Percentiles rank a stretch among this genome's conserved stretches.
These are phyloP conservation scores for Vinca minor DNA, from an alignment of 257 asterid genomes.

Conservation along the genomic window DNA sequence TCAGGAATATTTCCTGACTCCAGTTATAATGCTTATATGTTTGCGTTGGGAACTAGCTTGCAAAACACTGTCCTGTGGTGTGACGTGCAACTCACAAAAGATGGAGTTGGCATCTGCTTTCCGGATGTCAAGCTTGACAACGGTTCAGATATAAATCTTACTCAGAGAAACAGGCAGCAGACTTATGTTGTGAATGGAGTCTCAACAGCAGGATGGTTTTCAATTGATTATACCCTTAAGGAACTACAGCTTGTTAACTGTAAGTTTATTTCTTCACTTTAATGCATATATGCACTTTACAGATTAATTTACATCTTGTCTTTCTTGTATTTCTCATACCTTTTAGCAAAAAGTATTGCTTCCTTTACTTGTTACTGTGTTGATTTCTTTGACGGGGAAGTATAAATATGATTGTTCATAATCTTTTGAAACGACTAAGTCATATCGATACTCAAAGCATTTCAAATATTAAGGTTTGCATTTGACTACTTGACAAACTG, in stretches of 20 bases:
- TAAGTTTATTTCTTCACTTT: conserved; percentile 28
- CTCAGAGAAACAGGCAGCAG: conserved; percentile 7
- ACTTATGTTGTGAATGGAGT: conserved; percentile 51
- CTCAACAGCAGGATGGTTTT: conserved; percentile 48
- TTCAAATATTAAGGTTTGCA: not conserved
- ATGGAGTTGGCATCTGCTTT: conserved; percentile 65
- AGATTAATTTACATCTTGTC: not conserved
- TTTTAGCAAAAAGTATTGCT: not conserved
- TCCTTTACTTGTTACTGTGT: not conserved
- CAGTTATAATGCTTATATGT: conserved; percentile 37
- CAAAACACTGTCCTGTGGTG: conserved; percentile 46
- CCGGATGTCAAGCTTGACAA: conserved; percentile 55
- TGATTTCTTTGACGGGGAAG: not conserved
- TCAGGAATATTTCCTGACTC: conserved; percentile 78
- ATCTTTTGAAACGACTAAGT: not conserved
- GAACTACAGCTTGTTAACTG: conserved; percentile 34
- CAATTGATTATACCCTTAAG: conserved; percentile 43
- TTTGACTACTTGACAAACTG: not conserved
- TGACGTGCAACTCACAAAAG: conserved; percentile 80
- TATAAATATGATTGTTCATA: not conserved
- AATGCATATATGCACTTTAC: not conserved
- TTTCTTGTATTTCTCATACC: not conserved
- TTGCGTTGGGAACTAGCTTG: conserved; percentile 29
- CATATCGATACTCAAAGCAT: not conserved
- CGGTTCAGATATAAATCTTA: conserved; percentile 20